Conservation (phyloP, 1,284 basidiomycete species). For the Caloboletus inedulis region DNA sequence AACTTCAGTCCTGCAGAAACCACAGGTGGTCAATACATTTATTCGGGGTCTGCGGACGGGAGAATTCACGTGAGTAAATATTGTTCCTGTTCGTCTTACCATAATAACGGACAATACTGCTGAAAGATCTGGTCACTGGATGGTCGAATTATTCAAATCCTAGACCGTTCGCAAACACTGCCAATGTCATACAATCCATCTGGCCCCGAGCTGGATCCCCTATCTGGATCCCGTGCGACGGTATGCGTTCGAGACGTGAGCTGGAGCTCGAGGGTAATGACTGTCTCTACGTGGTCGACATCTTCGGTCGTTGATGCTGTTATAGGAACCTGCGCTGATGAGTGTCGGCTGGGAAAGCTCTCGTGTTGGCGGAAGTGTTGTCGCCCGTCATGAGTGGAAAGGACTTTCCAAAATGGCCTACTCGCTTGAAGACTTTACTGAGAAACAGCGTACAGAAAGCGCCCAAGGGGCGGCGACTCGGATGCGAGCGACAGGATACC, state of each 20-base stretch:
- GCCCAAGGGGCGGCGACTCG: conserved; percentile 18
- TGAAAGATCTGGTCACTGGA: conserved; percentile 91
- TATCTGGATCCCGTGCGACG: conserved; percentile 26
- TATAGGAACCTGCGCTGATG: conserved; percentile 84
- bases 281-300: background rate
- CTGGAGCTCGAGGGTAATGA: conserved; percentile 71
- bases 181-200: conserved; percentile 70
- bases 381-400: conserved; percentile 94
- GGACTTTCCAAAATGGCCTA: conserved; percentile 72
- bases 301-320: conserved; percentile 9
- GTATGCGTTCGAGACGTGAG: conserved; percentile 89
- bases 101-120: conserved; percentile 7
- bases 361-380: conserved; percentile 74
- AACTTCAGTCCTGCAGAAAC: conserved; percentile 92
- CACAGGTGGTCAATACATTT: conserved; percentile 91
- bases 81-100: background rate
- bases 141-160: conserved; percentile 76
- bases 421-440: conserved; percentile 72
- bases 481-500: conserved; percentile 12
- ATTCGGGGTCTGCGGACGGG: conserved; percentile 87
- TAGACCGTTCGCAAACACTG: conserved; percentile 78
- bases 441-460: conserved; percentile 45
- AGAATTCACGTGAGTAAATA: conserved; percentile 65
- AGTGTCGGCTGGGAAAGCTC: conserved; percentile 84
- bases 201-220: conserved; percentile 44